A percentile compares a stretch with the other conserved stretches of the same genome.
Evolutionary conservation across 768 basidiomycete genomes (phyloP).

Genomic region (Megacollybia marginata): DNA sequence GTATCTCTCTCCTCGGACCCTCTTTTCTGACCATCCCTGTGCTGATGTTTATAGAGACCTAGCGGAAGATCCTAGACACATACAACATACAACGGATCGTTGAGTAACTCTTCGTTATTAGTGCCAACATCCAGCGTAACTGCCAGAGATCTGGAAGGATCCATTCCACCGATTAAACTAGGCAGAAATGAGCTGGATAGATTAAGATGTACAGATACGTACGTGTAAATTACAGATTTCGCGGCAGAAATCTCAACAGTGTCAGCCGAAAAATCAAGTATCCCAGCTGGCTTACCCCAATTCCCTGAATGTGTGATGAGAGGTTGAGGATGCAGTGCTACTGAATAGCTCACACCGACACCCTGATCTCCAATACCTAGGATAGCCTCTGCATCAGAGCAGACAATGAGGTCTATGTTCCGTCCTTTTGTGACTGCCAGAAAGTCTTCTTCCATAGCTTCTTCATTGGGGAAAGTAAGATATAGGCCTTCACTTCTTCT

Average conservation of each 20-base stretch:
- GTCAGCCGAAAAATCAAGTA: not conserved
- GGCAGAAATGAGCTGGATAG: not conserved
- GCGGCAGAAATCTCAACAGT: slow-evolving; percentile 56
- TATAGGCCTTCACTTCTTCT: slow-evolving; percentile 73
- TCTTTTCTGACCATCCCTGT: slow-evolving; percentile 67
- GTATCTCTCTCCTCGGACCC: slow-evolving; percentile 68
- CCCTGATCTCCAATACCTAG: slow-evolving; percentile 74
- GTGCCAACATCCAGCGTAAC: slow-evolving; percentile 76
- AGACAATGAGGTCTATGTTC: slow-evolving; percentile 72
- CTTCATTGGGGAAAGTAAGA: slow-evolving; percentile 51
- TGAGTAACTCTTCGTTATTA: slow-evolving; percentile 53
- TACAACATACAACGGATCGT: slow-evolving; percentile 63
- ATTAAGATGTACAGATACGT: slow-evolving; percentile 7
- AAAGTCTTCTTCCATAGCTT: slow-evolving; percentile 72
- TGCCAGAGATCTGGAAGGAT: slow-evolving; percentile 50
- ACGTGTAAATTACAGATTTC: slow-evolving; percentile 77
- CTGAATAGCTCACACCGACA: slow-evolving; percentile 43
- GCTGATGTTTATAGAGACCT: not conserved
- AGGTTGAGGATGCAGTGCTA: too few relatives aligned
- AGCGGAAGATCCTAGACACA: slow-evolving; percentile 9
- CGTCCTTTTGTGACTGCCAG: slow-evolving; percentile 55
- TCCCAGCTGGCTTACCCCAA: slow-evolving; percentile 34
- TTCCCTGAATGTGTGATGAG: slow-evolving; percentile 23
- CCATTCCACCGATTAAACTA: slow-evolving; percentile 59
- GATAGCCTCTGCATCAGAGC: slow-evolving; percentile 81